Conservation (phyloP, 192 early-diverging fungal genomes). For the Backusella australiensis region DNA sequence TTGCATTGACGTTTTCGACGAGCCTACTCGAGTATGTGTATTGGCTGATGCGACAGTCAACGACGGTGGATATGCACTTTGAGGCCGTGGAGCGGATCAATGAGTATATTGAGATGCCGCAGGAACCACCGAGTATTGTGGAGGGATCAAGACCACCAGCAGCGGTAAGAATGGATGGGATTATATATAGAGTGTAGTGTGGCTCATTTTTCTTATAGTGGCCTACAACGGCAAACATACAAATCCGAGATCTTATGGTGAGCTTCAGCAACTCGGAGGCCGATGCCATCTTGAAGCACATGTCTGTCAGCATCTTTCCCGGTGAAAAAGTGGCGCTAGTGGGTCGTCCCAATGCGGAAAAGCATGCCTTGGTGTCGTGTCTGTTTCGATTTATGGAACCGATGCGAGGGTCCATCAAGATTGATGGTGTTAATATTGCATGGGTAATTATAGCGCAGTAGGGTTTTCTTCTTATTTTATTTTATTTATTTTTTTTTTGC, state of each 20-base stretch:
- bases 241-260: slow-evolving; percentile 57
- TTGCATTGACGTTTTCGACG: slow-evolving; percentile 78
- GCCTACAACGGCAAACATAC: slow-evolving; percentile 48
- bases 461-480: background rate
- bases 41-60: slow-evolving; percentile 76
- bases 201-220: background rate
- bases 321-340: slow-evolving; percentile 87
- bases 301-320: slow-evolving; percentile 54
- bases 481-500: no score
- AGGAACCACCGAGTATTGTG: slow-evolving; percentile 68
- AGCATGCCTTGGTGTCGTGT: slow-evolving; percentile 64
- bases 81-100: slow-evolving; percentile 81
- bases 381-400: slow-evolving; percentile 75
- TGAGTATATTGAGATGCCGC: slow-evolving; percentile 76
- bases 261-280: slow-evolving; percentile 57
- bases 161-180: slow-evolving; percentile 10
- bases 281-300: slow-evolving; percentile 20
- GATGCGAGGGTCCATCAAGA: slow-evolving; percentile 55
- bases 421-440: slow-evolving; percentile 78
- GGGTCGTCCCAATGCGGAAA: slow-evolving; percentile 74
- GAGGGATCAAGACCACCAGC: slow-evolving; percentile 44
- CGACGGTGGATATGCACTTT: slow-evolving; percentile 81
- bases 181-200: no score
- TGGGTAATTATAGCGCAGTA: background rate
- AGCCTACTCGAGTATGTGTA: slow-evolving; percentile 71